Percentiles rank a stretch among this genome's conserved stretches.
Evolutionary conservation across 2,329 filamentous ascomycete genomes (phyloP).

Genomic region (Monosporascus sp.): DNA sequence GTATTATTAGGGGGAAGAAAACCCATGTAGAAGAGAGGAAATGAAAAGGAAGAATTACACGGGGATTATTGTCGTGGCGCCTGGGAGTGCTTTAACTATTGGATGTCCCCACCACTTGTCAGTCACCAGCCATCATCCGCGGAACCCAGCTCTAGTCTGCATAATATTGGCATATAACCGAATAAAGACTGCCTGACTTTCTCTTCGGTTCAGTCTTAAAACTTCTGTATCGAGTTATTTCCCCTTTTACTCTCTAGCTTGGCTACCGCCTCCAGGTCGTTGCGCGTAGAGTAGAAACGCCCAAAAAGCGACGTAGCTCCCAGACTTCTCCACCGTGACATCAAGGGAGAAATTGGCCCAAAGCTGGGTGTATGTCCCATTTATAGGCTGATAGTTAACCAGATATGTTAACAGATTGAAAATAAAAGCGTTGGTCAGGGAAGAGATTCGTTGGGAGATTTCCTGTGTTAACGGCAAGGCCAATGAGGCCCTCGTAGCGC

Average conservation of each 20-base stretch:
- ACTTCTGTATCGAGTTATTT: constrained; percentile 24
- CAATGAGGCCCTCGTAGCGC: background rate
- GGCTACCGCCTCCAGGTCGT: constrained; percentile 16
- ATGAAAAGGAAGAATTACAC: no score
- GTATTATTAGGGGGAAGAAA: no score
- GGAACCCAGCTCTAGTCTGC: no score
- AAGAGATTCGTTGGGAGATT: background rate
- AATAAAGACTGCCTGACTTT: constrained; percentile 17
- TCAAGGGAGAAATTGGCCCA: constrained; percentile 34
- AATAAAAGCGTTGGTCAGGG: background rate
- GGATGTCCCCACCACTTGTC: no score
- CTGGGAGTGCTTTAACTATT: no score
- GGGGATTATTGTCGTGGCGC: no score
- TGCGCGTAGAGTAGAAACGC: background rate
- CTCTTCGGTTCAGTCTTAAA: constrained; percentile 36
- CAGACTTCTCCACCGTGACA: constrained; percentile 26
- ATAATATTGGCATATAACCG: no score
- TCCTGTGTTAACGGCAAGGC: background rate
- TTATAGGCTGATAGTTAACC: constrained; percentile 11
- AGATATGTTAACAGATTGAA: constrained; percentile 5
- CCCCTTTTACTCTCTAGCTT: constrained; percentile 18
- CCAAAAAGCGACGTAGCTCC: constrained; percentile 3
- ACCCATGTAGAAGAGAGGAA: no score
- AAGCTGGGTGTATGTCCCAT: constrained; percentile 36
- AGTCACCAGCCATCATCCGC: no score